These are phyloP conservation scores for Sistotremastrum niveocremeum DNA, from an alignment of 768 basidiomycete genomes.

Conservation along the genomic window DNA sequence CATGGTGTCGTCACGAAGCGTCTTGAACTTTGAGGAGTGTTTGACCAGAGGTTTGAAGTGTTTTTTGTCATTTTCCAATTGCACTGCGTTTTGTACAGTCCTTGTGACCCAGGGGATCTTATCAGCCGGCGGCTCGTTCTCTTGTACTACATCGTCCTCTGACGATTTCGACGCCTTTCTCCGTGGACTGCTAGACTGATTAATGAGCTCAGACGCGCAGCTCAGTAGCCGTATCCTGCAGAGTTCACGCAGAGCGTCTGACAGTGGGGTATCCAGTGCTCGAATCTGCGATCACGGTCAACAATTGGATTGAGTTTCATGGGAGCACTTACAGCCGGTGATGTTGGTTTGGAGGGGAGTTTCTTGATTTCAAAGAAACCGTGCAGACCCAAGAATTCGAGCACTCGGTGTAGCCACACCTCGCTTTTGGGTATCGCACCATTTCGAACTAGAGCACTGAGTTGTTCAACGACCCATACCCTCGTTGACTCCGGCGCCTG, in stretches of 20 bases:
- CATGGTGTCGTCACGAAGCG: slow-evolving; percentile 31
- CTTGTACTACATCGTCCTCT: too few species aligned
- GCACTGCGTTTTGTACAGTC: slow-evolving; percentile 4
- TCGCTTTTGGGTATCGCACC: slow-evolving; percentile 69
- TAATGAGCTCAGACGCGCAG: slow-evolving; percentile 61
- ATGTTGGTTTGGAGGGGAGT: slow-evolving; percentile 50
- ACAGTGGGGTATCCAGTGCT: slow-evolving; percentile 37
- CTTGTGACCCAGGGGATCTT: too few species aligned
- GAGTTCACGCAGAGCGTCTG: slow-evolving; percentile 51
- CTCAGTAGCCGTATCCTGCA: slow-evolving; percentile 61
- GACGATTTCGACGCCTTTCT: too few species aligned
- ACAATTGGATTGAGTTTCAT: background rate
- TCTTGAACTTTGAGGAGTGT: slow-evolving; percentile 39
- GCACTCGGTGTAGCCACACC: slow-evolving; percentile 54
- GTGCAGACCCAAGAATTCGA: slow-evolving; percentile 74
- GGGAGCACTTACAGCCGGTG: slow-evolving; percentile 39
- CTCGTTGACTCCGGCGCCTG: slow-evolving; percentile 42
- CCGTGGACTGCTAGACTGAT: slow-evolving; percentile 18
- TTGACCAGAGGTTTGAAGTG: slow-evolving; percentile 43
- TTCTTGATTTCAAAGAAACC: slow-evolving; percentile 72
- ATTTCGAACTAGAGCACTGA: slow-evolving; percentile 65
- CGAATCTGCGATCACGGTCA: too few species aligned
- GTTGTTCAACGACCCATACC: slow-evolving; percentile 79
- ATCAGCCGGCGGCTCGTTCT: too few species aligned
- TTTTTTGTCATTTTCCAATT: slow-evolving; percentile 52